Base-by-base conservation (phyloP, 495 filamentous ascomycete genomes). In the Trichoderma virens region DNA sequence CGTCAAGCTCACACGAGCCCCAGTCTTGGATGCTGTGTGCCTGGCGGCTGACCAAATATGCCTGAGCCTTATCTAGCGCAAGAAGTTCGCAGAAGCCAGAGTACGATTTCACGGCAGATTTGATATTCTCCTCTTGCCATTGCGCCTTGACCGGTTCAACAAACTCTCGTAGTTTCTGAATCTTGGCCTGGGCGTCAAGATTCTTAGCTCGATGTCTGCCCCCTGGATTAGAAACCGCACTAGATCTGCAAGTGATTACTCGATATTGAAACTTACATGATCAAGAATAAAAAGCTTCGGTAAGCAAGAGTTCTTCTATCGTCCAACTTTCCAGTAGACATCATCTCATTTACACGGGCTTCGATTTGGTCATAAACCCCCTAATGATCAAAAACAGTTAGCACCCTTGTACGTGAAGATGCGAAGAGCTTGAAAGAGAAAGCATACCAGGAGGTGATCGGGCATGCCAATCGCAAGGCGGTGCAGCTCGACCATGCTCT, bases 381-480 rank as follows among this genome's bases (percentile, higher is more conserved):
- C 85, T 86, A 45, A 61, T 16, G 31, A 20, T 31, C 74, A 64
- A 73, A 67, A 59, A 65, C 3, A 27, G 18, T 47, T 27, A 64
- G 3, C 23, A 47, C 31, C 13, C 11, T 51, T 5, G 20, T 6
- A 38, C 9, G n/a, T 20, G 28, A 7, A 35, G 2, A 3, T 43
- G 14, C 11, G 31, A 41, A 9, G n/a, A 28, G 20, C 2, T n/a
- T n/a, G n/a, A 13, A 28, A 11, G 9, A 2, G 20, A 62, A 27
- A 13, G 65, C 84, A 74, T 70, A 88, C 85, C 62, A 93, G 79
- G 63, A 99, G 84, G 67, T 94, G 87, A 70, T 97, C 89, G 0
- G 95, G 85, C 82, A 97, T 97, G 63, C 89, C 91, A 67, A 90
- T 86, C 4, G 94, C 94, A 5, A 99, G 82, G 39, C 90, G 85